These are phyloP conservation scores for Taphrina populina DNA, from an alignment of 1,139 yeast genomes.

Conservation along the genomic window DNA sequence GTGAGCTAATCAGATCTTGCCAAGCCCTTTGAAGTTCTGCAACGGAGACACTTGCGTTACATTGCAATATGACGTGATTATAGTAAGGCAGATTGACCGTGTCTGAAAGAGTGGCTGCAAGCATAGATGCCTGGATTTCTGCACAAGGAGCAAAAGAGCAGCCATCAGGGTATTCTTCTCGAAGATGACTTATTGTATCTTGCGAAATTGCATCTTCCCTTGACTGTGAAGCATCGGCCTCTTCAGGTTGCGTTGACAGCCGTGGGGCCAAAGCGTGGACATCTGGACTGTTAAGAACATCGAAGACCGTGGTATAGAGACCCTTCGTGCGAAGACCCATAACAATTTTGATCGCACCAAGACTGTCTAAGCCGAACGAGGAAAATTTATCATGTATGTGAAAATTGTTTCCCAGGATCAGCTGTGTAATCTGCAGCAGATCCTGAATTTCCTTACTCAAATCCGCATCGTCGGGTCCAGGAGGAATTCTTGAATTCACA, in stretches of 20 bases:
- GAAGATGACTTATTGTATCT: neutral
- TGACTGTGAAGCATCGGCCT: neutral
- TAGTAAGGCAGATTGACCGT: constrained; percentile 33
- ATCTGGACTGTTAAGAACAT: constrained; percentile 6
- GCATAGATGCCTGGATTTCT: constrained; percentile 37
- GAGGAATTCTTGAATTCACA: no score
- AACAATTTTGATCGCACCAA: constrained; percentile 27
- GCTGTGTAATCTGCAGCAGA: neutral
- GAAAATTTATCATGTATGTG: neutral
- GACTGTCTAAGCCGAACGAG: constrained; percentile 16
- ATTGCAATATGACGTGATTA: constrained; percentile 32
- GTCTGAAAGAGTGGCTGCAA: constrained; percentile 34
- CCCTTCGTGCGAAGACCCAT: constrained; percentile 12
- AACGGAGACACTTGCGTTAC: neutral
- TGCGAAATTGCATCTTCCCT: neutral
- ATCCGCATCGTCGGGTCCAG: neutral
- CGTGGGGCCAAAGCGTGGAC: neutral
- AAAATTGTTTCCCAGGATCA: neutral
- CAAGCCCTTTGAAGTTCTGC: constrained; percentile 26
- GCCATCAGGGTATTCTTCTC: neutral
- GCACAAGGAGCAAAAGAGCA: constrained; percentile 33
- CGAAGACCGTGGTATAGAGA: neutral
- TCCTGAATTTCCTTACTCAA: neutral
- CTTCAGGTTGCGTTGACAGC: neutral
- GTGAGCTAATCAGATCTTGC: constrained; percentile 30